phyloP scores from a whole-genome alignment of 2,329 filamentous ascomycete species.

The Coleophoma cylindrospora region DNA sequence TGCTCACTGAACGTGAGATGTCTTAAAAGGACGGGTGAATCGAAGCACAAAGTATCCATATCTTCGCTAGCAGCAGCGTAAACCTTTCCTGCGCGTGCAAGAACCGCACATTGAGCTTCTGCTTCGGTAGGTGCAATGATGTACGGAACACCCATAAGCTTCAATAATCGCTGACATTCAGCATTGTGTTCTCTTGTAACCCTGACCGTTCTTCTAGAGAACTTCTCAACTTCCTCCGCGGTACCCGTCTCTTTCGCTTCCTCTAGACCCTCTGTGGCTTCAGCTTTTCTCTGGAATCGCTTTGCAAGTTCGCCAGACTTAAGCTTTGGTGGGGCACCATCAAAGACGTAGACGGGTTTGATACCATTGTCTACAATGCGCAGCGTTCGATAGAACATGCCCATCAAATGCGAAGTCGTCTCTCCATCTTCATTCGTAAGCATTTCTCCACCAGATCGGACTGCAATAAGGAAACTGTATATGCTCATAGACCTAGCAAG shows the following conservation, averaged over 20 bases:
- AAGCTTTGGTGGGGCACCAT: constrained; percentile 92
- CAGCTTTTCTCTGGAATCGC: constrained; percentile 90
- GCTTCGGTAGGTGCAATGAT: constrained; percentile 95
- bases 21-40: constrained; percentile 82
- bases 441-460: constrained; percentile 93
- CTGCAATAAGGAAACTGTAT: constrained; percentile 97
- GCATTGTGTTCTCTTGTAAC: constrained; percentile 97
- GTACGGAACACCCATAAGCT: constrained; percentile 93
- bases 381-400: constrained; percentile 98
- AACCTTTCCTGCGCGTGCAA: constrained; percentile 89
- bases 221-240: constrained; percentile 96
- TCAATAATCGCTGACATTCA: constrained; percentile 86
- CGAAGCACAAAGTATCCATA: constrained; percentile 97
- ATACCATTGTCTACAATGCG: constrained; percentile 99
- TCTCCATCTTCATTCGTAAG: constrained; percentile 93
- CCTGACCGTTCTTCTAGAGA: constrained; percentile 84
- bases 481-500: constrained; percentile 86
- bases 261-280: constrained; percentile 83
- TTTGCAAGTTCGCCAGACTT: constrained; percentile 97
- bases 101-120: constrained; percentile 89
- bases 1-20: constrained; percentile 97
- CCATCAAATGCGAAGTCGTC: constrained; percentile 97
- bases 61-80: constrained; percentile 96
- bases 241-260: constrained; percentile 97
- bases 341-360: constrained; percentile 97